Evolutionary conservation across 179 eudicot species (phyloP).

Genomic region (Heliamphora pulchella): DNA sequence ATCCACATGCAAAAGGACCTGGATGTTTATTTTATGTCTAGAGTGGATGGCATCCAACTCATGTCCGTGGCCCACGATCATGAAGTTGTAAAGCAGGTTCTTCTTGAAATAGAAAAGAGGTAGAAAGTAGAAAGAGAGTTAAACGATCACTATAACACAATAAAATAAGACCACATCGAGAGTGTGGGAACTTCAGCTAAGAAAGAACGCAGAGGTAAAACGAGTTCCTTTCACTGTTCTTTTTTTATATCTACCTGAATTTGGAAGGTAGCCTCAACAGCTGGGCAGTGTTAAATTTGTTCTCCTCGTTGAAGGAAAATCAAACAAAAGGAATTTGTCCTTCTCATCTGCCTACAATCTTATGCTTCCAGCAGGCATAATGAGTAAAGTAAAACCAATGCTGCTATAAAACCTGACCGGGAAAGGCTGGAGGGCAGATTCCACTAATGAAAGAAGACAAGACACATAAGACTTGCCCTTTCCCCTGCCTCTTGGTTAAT

Average conservation of each 20-base stretch:
- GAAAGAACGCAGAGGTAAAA: neutral
- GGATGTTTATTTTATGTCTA: neutral
- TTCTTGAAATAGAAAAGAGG: neutral
- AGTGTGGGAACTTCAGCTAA: neutral
- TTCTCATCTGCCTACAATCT: too few relatives aligned
- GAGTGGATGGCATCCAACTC: neutral
- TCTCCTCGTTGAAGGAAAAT: too few relatives aligned
- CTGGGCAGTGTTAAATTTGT: too few relatives aligned
- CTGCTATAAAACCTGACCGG: too few relatives aligned
- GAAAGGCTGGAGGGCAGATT: too few relatives aligned
- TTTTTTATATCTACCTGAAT: neutral
- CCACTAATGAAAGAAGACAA: too few relatives aligned
- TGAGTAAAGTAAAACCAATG: too few relatives aligned
- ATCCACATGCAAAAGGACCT: neutral
- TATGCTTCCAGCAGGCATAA: too few relatives aligned
- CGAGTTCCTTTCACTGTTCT: neutral
- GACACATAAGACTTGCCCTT: too few relatives aligned
- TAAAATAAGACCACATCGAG: neutral
- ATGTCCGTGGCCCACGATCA: neutral
- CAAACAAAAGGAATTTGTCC: too few relatives aligned
- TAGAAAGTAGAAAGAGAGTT: neutral
- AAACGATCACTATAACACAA: neutral
- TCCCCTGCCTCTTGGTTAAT: too few relatives aligned
- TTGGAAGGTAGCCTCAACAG: neutral
- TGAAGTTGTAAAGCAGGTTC: neutral